Evolutionary conservation across 257 asterid genomes (phyloP).

Genomic region (Cynanchum wilfordii): DNA sequence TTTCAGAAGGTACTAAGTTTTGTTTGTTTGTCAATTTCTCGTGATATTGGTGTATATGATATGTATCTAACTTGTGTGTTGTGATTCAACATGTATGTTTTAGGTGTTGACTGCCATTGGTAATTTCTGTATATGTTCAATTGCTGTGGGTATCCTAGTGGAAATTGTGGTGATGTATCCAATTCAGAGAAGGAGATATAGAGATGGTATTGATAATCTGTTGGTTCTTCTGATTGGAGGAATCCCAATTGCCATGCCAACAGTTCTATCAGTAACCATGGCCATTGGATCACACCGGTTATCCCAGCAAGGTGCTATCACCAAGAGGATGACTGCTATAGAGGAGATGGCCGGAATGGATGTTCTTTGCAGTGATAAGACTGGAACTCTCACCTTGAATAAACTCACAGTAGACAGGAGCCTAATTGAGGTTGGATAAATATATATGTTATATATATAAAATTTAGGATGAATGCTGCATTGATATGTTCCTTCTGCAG

Average conservation of each 20-base stretch:
- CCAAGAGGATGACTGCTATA: slow-evolving; percentile 85
- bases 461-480: background rate
- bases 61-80: background rate
- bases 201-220: slow-evolving; percentile 60
- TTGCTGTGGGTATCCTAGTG: slow-evolving; percentile 51
- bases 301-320: slow-evolving; percentile 78
- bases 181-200: slow-evolving; percentile 43
- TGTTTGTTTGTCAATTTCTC: background rate
- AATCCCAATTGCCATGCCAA: slow-evolving; percentile 85
- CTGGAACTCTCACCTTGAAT: slow-evolving; percentile 76
- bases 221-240: slow-evolving; percentile 73
- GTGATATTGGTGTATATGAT: background rate
- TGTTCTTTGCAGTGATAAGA: slow-evolving; percentile 78
- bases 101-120: slow-evolving; percentile 83
- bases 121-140: slow-evolving; percentile 77
- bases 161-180: slow-evolving; percentile 65
- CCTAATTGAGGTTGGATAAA: slow-evolving; percentile 43
- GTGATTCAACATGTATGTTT: background rate
- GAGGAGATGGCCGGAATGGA: slow-evolving; percentile 95
- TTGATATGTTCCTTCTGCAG: slow-evolving; percentile 4
- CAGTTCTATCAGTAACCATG: slow-evolving; percentile 76
- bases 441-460: background rate
- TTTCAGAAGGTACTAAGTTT: slow-evolving; percentile 38
- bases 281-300: slow-evolving; percentile 80
- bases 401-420: slow-evolving; percentile 61